Evolutionary conservation across 345 rosid genomes (phyloP).

Genomic region (Citrus mangshanensis): DNA sequence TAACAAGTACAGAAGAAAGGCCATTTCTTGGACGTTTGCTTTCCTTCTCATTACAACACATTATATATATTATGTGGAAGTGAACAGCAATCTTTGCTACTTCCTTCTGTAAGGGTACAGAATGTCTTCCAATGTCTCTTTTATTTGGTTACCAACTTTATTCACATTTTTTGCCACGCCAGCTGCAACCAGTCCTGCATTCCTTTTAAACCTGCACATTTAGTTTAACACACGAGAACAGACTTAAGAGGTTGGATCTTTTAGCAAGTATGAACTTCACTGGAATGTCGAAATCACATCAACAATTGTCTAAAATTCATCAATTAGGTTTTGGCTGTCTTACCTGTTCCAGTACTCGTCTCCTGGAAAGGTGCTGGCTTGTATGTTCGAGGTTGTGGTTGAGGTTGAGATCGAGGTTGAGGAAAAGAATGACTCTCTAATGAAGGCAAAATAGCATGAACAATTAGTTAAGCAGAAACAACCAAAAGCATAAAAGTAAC

Average conservation of each 20-base stretch:
- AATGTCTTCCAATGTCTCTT: slow-evolving; percentile 54
- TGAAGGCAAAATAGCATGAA: slow-evolving; percentile 2
- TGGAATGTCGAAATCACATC: background rate
- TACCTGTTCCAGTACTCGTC: slow-evolving; percentile 58
- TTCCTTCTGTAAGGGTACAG: slow-evolving; percentile 45
- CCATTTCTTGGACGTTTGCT: background rate
- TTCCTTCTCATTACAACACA: background rate
- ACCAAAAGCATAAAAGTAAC: background rate
- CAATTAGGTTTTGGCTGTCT: slow-evolving; percentile 1
- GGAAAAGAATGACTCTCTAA: slow-evolving; percentile 40
- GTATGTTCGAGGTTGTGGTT: slow-evolving; percentile 36
- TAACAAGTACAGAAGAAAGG: no score
- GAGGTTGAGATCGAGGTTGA: slow-evolving; percentile 33
- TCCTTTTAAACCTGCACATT: slow-evolving; percentile 55
- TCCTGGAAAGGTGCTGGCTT: slow-evolving; percentile 36
- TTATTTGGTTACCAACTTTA: slow-evolving; percentile 49
- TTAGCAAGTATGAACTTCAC: background rate
- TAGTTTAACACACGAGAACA: background rate
- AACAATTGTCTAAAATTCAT: no score
- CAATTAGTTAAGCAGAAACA: background rate
- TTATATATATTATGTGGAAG: background rate
- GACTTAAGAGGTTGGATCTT: background rate
- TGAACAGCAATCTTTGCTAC: background rate
- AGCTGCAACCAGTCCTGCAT: slow-evolving; percentile 56
- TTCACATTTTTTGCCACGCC: slow-evolving; percentile 56